A percentile compares a stretch with the other conserved stretches of the same genome.
Conservation (phyloP, 2,329 filamentous ascomycete genomes). For the Aspergillus nomiae region DNA sequence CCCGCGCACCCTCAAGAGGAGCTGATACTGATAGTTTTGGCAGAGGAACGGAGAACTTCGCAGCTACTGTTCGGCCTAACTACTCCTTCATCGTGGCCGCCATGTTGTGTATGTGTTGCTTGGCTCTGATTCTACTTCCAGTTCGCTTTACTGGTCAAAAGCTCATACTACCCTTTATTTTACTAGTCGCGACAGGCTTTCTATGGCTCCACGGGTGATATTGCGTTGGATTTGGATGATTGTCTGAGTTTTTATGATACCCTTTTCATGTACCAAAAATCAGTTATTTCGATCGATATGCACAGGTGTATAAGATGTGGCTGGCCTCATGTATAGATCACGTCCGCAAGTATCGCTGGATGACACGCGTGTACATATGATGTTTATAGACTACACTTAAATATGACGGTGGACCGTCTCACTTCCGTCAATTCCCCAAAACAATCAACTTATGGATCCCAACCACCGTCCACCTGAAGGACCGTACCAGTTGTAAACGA, state of each 20-base stretch:
- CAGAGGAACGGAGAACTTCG: slow-evolving; percentile 14
- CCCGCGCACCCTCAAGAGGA: not conserved
- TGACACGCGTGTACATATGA: not conserved
- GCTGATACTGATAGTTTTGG: not conserved
- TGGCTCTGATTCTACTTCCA: slow-evolving; percentile 8
- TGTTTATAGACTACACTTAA: not conserved
- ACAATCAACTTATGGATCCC: slow-evolving; percentile 29
- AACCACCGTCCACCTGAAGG: slow-evolving; percentile 52
- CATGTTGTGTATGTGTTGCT: slow-evolving; percentile 22
- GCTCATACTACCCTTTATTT: slow-evolving; percentile 7
- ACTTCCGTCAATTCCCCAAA: not conserved
- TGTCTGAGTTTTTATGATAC: not conserved
- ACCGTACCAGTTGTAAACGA: slow-evolving; percentile 51
- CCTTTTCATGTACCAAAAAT: not conserved
- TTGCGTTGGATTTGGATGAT: not conserved
- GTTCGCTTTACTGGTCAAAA: not conserved
- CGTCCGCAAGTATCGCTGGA: not conserved
- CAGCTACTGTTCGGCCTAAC: not conserved
- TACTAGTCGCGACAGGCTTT: slow-evolving; percentile 12
- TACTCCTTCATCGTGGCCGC: slow-evolving; percentile 5
- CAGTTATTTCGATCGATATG: not conserved
- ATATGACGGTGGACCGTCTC: not conserved
- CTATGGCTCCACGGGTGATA: slow-evolving; percentile 13
- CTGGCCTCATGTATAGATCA: not conserved
- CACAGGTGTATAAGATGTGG: not conserved